A percentile compares a stretch with the other conserved stretches of the same genome.
phyloP scores from a whole-genome alignment of 2,329 filamentous ascomycete genomes.

The Pseudomassariella vexata region DNA sequence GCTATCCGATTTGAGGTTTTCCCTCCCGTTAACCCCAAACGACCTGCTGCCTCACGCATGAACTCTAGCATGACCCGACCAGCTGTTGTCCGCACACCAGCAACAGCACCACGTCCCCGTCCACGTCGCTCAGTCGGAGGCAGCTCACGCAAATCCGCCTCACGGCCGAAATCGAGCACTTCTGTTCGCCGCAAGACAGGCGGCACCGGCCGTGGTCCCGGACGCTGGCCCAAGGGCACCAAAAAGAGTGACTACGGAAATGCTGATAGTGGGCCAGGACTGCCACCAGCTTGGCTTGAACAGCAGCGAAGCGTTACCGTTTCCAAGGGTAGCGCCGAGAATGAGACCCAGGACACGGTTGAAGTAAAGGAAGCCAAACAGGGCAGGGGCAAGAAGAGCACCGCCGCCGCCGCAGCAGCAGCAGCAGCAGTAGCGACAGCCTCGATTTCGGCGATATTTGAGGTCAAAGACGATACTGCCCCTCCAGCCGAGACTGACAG shows the following conservation, averaged over 20 bases:
- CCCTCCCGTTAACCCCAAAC: constrained; percentile 54
- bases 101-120: constrained; percentile 26
- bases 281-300: constrained; percentile 52
- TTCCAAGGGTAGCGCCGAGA: constrained; percentile 10
- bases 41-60: constrained; percentile 39
- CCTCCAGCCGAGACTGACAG: constrained; percentile 2
- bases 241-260: constrained; percentile 65
- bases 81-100: constrained; percentile 16
- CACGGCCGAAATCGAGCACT: constrained; percentile 34
- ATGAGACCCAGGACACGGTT: constrained; percentile 23
- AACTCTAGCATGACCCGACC: constrained; percentile 29
- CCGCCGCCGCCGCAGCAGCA: constrained; percentile 12
- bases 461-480: constrained; percentile 10
- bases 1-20: constrained; percentile 72
- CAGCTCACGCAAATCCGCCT: constrained; percentile 24
- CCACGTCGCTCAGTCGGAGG: constrained; percentile 30
- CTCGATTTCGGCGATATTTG: constrained; percentile 15
- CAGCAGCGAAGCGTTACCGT: constrained; percentile 14
- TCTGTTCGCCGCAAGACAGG: constrained; percentile 52
- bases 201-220: constrained; percentile 59
- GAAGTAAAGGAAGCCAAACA: constrained; percentile 29
- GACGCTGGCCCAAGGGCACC: constrained; percentile 62
- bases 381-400: constrained; percentile 22
- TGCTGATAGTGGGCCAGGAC: constrained; percentile 57
- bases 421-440: no score